Evolutionary conservation across 495 filamentous ascomycete species (phyloP).

Genomic region (Xylaria intraflava): DNA sequence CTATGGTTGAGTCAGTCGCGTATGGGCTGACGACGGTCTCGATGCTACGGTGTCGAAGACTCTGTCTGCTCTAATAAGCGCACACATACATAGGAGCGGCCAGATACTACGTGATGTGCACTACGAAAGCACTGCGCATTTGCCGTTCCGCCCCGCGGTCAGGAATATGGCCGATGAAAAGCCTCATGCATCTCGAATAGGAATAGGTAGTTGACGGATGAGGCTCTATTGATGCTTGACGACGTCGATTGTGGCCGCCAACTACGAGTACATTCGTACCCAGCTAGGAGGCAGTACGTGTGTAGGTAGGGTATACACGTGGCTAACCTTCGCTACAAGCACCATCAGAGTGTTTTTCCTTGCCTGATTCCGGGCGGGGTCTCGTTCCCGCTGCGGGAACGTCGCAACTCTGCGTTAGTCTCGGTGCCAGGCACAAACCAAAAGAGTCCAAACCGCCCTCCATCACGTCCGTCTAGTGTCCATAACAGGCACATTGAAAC

Average conservation of each 20-base stretch:
- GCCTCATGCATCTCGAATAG: no score
- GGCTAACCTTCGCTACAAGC: background rate
- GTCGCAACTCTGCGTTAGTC: conserved; percentile 25
- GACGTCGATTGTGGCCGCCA: no score
- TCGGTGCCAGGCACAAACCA: conserved; percentile 4
- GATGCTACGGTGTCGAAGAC: no score
- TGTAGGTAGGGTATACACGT: background rate
- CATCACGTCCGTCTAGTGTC: conserved; percentile 9
- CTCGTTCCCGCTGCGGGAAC: conserved; percentile 16
- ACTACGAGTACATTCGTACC: background rate
- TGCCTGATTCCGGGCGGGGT: no score
- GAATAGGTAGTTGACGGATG: background rate
- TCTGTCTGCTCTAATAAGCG: no score
- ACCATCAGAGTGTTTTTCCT: no score
- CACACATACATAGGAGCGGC: no score
- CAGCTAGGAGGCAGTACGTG: background rate
- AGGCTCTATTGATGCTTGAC: background rate
- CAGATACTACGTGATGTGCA: no score
- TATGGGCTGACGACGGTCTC: no score
- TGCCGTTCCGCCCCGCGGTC: no score
- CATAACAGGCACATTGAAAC: conserved; percentile 1
- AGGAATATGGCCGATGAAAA: conserved; percentile 8
- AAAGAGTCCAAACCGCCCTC: background rate
- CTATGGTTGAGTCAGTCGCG: no score
- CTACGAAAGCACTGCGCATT: no score